phyloP scores from a whole-genome alignment of 2,329 filamentous ascomycete genomes.

The Ophiocordyceps camponoti-rufipedis region DNA sequence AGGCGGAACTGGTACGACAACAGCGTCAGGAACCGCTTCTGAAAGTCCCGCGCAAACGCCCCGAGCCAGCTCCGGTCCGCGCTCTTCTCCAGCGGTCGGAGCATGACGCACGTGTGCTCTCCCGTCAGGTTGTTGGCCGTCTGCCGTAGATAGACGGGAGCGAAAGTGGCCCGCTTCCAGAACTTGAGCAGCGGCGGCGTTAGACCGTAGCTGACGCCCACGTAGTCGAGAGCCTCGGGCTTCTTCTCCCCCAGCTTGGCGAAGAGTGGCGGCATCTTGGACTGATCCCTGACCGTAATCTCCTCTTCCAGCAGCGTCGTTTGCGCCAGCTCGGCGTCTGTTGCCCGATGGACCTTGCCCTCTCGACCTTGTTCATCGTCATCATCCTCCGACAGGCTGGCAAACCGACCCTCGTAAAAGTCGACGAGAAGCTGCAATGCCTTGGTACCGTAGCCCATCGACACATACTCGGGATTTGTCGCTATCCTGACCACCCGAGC shows the following conservation, averaged over 20 bases:
- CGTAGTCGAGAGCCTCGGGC: conserved; percentile 68
- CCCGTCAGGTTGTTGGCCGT: conserved; percentile 93
- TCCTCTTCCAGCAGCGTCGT: conserved; percentile 68
- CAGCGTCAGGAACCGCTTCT: conserved; percentile 76
- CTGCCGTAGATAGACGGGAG: conserved; percentile 84
- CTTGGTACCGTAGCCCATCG: conserved; percentile 84
- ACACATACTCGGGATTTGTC: conserved; percentile 82
- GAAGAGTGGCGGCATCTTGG: conserved; percentile 84
- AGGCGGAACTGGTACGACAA: conserved; percentile 83
- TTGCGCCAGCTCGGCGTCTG: conserved; percentile 63
- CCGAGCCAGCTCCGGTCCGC: conserved; percentile 73
- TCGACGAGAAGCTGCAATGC: conserved; percentile 75
- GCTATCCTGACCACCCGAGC: conserved; percentile 87
- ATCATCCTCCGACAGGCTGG: conserved; percentile 59
- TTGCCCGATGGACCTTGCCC: conserved; percentile 57
- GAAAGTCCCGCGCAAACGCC: conserved; percentile 84
- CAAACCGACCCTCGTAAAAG: conserved; percentile 90
- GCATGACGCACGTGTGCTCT: conserved; percentile 96
- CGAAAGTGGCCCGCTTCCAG: conserved; percentile 80
- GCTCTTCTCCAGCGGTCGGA: conserved; percentile 52
- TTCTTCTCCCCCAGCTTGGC: conserved; percentile 70
- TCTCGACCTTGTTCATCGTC: conserved; percentile 29
- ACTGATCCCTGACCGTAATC: conserved; percentile 77
- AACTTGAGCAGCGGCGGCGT: conserved; percentile 82
- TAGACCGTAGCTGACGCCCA: conserved; percentile 89